Evolutionary conservation across 2,329 filamentous ascomycete genomes (phyloP).

Genomic region (Trichophyton mentagrophytes): DNA sequence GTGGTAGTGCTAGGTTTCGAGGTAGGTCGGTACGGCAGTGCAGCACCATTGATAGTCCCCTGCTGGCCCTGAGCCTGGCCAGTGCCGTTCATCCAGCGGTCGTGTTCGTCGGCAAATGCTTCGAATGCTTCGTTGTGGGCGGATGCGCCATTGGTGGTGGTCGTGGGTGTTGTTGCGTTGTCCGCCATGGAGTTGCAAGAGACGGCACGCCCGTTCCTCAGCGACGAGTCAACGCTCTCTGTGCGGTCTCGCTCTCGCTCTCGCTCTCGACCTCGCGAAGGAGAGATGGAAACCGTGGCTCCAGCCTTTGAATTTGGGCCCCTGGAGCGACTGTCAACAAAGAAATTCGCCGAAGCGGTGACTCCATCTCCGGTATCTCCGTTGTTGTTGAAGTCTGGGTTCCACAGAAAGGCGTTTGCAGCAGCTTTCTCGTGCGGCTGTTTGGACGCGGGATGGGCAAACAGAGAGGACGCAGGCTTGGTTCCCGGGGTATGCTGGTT

Average conservation of each 20-base stretch:
- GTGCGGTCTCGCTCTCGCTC: not conserved
- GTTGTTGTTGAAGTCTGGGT: slow-evolving; percentile 28
- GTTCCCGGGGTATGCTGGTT: slow-evolving; percentile 20
- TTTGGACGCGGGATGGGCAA: slow-evolving; percentile 31
- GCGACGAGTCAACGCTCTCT: slow-evolving; percentile 10
- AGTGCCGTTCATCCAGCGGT: not conserved
- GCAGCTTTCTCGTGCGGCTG: slow-evolving; percentile 32
- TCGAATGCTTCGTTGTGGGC: not conserved
- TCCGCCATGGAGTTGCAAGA: not conserved
- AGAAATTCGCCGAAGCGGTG: slow-evolving; percentile 29
- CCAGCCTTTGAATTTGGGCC: slow-evolving; percentile 38
- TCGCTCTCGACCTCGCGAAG: not conserved
- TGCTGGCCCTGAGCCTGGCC: not conserved
- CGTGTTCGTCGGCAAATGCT: not conserved
- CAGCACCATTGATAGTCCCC: not conserved
- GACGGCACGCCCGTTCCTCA: slow-evolving; percentile 7
- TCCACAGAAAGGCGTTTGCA: slow-evolving; percentile 35
- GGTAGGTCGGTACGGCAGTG: not conserved
- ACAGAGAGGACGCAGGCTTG: slow-evolving; percentile 19
- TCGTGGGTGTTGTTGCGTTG: not conserved
- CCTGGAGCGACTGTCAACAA: slow-evolving; percentile 33
- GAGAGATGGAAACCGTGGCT: not conserved
- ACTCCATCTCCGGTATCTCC: slow-evolving; percentile 27
- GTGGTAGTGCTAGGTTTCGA: not conserved
- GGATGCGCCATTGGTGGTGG: no score